A percentile compares a stretch with the other conserved stretches of the same genome.
These are phyloP conservation scores for Tricholoma saponaceum DNA, from an alignment of 768 basidiomycete genomes.

Conservation along the genomic window DNA sequence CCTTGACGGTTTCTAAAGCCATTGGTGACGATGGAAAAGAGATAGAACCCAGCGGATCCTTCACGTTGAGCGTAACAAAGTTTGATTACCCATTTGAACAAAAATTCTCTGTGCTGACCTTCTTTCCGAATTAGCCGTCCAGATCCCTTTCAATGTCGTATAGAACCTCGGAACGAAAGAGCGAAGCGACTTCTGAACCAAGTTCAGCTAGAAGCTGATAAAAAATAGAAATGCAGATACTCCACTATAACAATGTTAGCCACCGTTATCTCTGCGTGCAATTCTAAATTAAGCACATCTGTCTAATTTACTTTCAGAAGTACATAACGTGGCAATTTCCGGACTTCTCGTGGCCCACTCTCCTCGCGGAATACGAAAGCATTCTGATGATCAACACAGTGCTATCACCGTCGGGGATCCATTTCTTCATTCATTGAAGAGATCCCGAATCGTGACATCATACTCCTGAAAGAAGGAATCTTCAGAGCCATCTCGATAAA, in stretches of 20 bases:
- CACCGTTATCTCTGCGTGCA: neutral
- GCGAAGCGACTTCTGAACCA: neutral
- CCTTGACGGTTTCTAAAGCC: slow-evolving; percentile 34
- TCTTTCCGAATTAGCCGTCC: neutral
- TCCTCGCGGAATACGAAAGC: too few species aligned
- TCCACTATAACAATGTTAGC: neutral
- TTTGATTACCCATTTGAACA: neutral
- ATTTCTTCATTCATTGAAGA: too few species aligned
- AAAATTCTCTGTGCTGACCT: neutral
- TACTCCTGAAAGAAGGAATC: too few species aligned
- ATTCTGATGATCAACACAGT: too few species aligned
- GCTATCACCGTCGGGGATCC: too few species aligned
- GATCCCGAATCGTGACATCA: too few species aligned
- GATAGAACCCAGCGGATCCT: neutral
- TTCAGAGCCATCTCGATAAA: too few species aligned
- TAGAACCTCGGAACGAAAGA: neutral
- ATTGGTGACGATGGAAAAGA: slow-evolving; percentile 29
- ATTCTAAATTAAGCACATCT: neutral
- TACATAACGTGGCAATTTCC: too few species aligned
- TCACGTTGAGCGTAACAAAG: neutral
- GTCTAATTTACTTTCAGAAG: neutral
- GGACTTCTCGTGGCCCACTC: too few species aligned
- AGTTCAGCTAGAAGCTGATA: neutral
- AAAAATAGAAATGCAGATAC: neutral
- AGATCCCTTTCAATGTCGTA: neutral